Conservation (phyloP, 2,329 filamentous ascomycete genomes). For the Domatiomyces catenatus region DNA sequence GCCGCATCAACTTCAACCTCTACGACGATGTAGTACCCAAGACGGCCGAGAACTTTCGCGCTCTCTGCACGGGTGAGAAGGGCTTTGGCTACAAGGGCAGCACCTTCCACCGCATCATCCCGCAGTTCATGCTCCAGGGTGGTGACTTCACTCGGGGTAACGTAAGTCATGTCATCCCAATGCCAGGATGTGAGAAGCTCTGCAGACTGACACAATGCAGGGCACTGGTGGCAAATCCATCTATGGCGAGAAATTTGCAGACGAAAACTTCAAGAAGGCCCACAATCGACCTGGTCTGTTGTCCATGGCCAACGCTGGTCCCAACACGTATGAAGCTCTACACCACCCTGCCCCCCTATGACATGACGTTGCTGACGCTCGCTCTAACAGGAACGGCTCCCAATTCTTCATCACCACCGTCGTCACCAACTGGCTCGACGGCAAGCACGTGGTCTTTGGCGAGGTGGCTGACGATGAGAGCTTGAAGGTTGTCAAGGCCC, state of each 20-base stretch:
- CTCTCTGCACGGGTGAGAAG: conserved; percentile 51
- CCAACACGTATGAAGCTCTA: conserved; percentile 56
- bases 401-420: conserved; percentile 61
- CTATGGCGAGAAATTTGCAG: conserved; percentile 50
- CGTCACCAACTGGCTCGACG: conserved; percentile 50
- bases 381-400: conserved; percentile 44
- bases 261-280: conserved; percentile 58
- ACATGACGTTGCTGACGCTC: conserved; percentile 1
- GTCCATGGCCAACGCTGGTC: conserved; percentile 53
- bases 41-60: conserved; percentile 57
- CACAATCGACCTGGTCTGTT: conserved; percentile 49
- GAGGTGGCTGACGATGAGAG: conserved; percentile 42
- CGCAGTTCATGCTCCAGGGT: conserved; percentile 56
- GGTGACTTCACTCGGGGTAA: conserved; percentile 52
- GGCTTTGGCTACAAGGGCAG: conserved; percentile 53
- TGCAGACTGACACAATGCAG: conserved; percentile 42
- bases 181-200: conserved; percentile 29
- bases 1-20: conserved; percentile 79
- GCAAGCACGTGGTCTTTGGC: conserved; percentile 56
- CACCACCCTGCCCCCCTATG: not conserved
- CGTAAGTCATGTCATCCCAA: conserved; percentile 65
- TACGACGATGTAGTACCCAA: conserved; percentile 75
- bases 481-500: conserved; percentile 40
- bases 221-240: conserved; percentile 54
- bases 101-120: conserved; percentile 55